Evolutionary conservation across 176 grass and related monocot species (phyloP), one percentile per base, ranked within the genome.

Genomic region (Aegilops speltoides): DNA sequence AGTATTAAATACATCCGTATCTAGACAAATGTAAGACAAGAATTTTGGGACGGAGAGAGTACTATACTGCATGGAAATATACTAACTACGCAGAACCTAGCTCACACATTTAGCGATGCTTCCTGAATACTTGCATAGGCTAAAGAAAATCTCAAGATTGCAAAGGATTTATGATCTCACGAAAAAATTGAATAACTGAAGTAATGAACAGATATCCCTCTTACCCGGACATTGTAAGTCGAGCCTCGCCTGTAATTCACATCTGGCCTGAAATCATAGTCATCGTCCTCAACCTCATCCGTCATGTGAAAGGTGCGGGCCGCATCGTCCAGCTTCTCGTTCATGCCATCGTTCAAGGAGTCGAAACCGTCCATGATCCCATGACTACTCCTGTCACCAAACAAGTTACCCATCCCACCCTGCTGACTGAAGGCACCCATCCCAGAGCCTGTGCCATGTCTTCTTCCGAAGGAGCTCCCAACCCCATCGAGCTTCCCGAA

Each of bases 291-390:
- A 4, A 83, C 41, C 24, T 95, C 86, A 6, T 91, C 84, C 3
- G 68, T 86, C 37, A 41, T 63, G 25, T 85, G 74, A 79, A 86
- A 91, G 16, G 73, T 87, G 15, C 29, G 85, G n/a, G 89, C 87
- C 7, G 22, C 64, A 11, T 89, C 7, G 14, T 85, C 71, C 52
- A 98, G 76, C 68, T 79, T 79, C 14, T 87, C 77, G 50, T 84
- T 87, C 89, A 96, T 87, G 22, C 94, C 90, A 91, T 98, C 90
- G 20, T 82, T 22, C 50, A 87, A 80, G 56, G 97, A 90, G 87
- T 95, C 83, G 64, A 79, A 91, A 46, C 78, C 40, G 15, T 56
- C 78, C 61, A 64, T 50, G 23, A 59, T 8, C 54, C 19, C 54
- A 59, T 22, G 2, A 59, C 29, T 8, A 68, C 14, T 66, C 25